phyloP scores from a whole-genome alignment of 2,329 filamentous ascomycete genomes.

The Phaeosphaeria sp. region DNA sequence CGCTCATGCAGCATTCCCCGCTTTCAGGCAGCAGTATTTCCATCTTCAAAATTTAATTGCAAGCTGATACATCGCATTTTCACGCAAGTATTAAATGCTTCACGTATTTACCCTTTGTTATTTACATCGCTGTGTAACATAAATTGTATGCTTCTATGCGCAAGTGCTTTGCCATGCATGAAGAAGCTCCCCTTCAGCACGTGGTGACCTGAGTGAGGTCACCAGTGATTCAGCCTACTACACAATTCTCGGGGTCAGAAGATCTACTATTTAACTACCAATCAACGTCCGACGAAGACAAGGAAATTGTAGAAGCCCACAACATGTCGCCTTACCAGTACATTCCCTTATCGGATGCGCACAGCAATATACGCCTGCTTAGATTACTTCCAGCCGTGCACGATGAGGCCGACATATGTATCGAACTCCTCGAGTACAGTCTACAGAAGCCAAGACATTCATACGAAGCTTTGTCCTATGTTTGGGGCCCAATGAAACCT shows the following conservation, averaged over 20 bases:
- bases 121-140: too few relatives aligned
- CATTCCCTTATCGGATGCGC: background rate
- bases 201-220: background rate
- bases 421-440: background rate
- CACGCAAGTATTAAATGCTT: too few relatives aligned
- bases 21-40: background rate
- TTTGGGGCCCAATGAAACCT: slow-evolving; percentile 9
- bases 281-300: background rate
- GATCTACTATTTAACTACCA: background rate
- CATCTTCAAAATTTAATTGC: background rate
- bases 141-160: too few relatives aligned
- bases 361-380: background rate
- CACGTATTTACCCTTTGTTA: too few relatives aligned
- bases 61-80: too few relatives aligned
- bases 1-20: background rate
- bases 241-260: background rate
- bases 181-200: background rate
- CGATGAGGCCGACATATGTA: background rate
- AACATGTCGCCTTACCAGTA: background rate
- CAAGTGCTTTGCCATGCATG: background rate
- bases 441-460: background rate
- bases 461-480: slow-evolving; percentile 15
- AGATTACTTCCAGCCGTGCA: background rate
- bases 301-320: background rate
- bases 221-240: background rate